Evolutionary conservation across 176 grass and related monocot species (phyloP), one percentile per base, ranked within the genome.

Genomic region (Elymus sibiricus): DNA sequence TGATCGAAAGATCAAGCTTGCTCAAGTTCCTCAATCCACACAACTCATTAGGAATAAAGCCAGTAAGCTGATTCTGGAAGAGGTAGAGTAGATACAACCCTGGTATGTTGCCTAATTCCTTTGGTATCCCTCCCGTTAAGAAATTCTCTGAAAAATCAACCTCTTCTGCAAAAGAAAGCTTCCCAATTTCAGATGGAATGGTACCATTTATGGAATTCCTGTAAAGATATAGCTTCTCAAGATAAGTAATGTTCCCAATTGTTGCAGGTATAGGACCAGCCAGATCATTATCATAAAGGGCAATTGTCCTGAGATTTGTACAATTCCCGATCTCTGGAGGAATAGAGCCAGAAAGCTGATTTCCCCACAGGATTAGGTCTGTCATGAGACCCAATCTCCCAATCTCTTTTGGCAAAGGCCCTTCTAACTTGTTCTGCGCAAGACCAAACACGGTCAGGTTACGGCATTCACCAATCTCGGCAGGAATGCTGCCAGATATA

Each of bases 1-100:
- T 99, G 79, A 97, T 99, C 0, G 97, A 99, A 73, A 99, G 88
- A 93, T 97, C 97, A 89, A 99, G 94, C 75, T 94, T 99, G 55
- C 79, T 94, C 83, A 99, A 90, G 67, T 91, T 99, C 78, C 32
- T 90, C 67, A 99, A 77, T 73, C 79, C 82, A 87, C 79, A 94
- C 39, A 99, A 74, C 73, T 97, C 90, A 5, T 79, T 74, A 47
- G 97, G 97, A 71, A 99, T 94, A 27, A 78, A 63, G 24, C 97
- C 97, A 42, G 85, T 94, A 74, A 99, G 87, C 67, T 94, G 85
- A 85, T 99, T 99, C 76, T 97, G 94, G 81, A 99, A 97, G 25
- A 99, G 89, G 64, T 91, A 99, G 35, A 99, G 86, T 22, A 99
- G 90, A 70, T 34, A 80, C 76, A 99, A 88, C 21, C 85, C 80